phyloP scores from a whole-genome alignment of 192 early-diverging fungal species.

The Kickxella alabastrina region DNA sequence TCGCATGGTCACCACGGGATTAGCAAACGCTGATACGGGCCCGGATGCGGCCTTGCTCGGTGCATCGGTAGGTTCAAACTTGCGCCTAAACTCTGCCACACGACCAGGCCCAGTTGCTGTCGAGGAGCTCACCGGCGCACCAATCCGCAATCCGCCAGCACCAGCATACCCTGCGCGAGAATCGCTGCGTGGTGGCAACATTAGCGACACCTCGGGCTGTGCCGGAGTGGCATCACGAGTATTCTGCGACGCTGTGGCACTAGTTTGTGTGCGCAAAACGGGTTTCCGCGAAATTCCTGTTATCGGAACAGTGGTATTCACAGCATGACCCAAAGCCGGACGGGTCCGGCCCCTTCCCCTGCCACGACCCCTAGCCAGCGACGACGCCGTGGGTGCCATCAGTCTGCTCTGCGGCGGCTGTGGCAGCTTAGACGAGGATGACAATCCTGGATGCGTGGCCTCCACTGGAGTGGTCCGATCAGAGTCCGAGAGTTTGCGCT shows the following conservation, averaged over 20 bases:
- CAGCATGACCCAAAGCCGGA: neutral
- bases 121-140: too few relatives aligned
- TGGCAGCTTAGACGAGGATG: too few relatives aligned
- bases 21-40: slow-evolving; percentile 12
- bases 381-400: neutral
- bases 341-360: slow-evolving; percentile 11
- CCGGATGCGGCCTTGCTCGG: neutral
- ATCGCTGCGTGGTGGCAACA: slow-evolving; percentile 27
- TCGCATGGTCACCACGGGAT: slow-evolving; percentile 43
- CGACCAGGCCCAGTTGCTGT: slow-evolving; percentile 8
- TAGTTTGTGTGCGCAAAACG: slow-evolving; percentile 6
- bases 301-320: neutral
- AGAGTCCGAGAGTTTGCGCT: slow-evolving; percentile 49
- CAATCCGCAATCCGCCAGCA: too few relatives aligned
- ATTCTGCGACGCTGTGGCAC: slow-evolving; percentile 9
- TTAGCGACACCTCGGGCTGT: too few relatives aligned
- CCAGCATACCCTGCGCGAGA: slow-evolving; percentile 11
- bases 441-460: too few relatives aligned
- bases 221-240: neutral
- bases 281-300: slow-evolving; percentile 28
- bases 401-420: neutral
- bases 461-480: too few relatives aligned
- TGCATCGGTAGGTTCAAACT: slow-evolving; percentile 22
- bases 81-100: slow-evolving; percentile 39
- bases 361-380: slow-evolving; percentile 15